Evolutionary conservation across 1,139 yeast species (phyloP).

Genomic region (Pichia sp.): DNA sequence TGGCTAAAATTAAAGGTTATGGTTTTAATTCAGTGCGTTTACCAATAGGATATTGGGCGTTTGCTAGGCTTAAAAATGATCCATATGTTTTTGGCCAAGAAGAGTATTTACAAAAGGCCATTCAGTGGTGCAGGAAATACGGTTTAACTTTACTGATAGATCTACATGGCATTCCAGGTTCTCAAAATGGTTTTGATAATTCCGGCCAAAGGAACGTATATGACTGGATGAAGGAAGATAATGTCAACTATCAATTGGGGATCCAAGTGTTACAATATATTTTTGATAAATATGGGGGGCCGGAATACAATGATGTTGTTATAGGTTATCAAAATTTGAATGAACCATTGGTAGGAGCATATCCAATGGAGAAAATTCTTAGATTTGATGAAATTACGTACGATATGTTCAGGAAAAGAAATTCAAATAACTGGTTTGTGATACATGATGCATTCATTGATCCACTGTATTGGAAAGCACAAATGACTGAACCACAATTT

Average conservation of each 20-base stretch:
- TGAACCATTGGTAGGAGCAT: slow-evolving; percentile 76
- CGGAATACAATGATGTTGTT: slow-evolving; percentile 59
- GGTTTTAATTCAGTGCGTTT: slow-evolving; percentile 86
- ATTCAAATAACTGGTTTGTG: slow-evolving; percentile 40
- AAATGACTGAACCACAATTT: slow-evolving; percentile 21
- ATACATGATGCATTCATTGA: slow-evolving; percentile 71
- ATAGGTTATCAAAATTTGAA: slow-evolving; percentile 80
- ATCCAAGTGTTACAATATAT: slow-evolving; percentile 40
- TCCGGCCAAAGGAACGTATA: slow-evolving; percentile 48
- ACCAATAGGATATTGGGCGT: slow-evolving; percentile 98
- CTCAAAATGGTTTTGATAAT: slow-evolving; percentile 67
- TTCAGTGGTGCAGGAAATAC: slow-evolving; percentile 44
- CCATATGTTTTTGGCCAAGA: slow-evolving; percentile 89
- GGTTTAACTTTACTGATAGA: slow-evolving; percentile 54
- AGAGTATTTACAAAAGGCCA: slow-evolving; percentile 53
- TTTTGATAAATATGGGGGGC: slow-evolving; percentile 57
- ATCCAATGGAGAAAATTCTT: slow-evolving; percentile 52
- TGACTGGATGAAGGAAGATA: slow-evolving; percentile 33
- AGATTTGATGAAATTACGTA: slow-evolving; percentile 53
- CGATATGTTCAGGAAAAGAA: slow-evolving; percentile 20
- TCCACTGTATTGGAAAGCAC: slow-evolving; percentile 52
- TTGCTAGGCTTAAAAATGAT: slow-evolving; percentile 50
- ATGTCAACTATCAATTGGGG: slow-evolving; percentile 23
- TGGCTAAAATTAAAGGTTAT: slow-evolving; percentile 45
- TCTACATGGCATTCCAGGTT: slow-evolving; percentile 59